A percentile compares a stretch with the other conserved stretches of the same genome.
These are phyloP conservation scores for Zygosaccharomyces lentus DNA, from an alignment of 805 yeast species.

Conservation along the genomic window DNA sequence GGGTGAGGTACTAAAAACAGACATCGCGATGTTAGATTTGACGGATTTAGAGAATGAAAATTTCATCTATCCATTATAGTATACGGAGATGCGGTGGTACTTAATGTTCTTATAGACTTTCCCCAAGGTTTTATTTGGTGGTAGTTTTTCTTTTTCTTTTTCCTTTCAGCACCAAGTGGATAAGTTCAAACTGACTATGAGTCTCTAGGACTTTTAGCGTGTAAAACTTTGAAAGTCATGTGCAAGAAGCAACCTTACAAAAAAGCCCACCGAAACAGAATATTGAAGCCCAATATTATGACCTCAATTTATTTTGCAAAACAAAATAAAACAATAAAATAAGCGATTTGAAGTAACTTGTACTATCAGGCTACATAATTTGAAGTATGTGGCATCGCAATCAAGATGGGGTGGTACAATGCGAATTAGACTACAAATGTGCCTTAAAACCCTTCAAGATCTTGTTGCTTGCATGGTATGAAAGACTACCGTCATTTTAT, in stretches of 20 bases:
- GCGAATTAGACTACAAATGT: too few relatives aligned
- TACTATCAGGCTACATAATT: too few relatives aligned
- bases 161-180: neutral
- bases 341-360: neutral
- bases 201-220: too few relatives aligned
- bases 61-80: constrained; percentile 47
- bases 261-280: neutral
- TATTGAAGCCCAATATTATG: neutral
- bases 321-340: neutral
- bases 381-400: too few relatives aligned
- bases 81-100: neutral
- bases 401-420: too few relatives aligned
- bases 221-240: too few relatives aligned
- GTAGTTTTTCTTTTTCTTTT: neutral
- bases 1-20: constrained; percentile 30
- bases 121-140: neutral
- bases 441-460: too few relatives aligned
- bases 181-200: neutral
- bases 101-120: neutral
- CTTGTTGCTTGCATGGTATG: neutral
- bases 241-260: neutral
- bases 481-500: neutral
- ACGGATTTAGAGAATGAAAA: constrained; percentile 51
- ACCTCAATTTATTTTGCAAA: neutral
- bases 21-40: constrained; percentile 44